Evolutionary conservation across 441 rosid species (phyloP), one percentile per base, ranked within the genome.

Genomic region (Arabidopsis lyrata): DNA sequence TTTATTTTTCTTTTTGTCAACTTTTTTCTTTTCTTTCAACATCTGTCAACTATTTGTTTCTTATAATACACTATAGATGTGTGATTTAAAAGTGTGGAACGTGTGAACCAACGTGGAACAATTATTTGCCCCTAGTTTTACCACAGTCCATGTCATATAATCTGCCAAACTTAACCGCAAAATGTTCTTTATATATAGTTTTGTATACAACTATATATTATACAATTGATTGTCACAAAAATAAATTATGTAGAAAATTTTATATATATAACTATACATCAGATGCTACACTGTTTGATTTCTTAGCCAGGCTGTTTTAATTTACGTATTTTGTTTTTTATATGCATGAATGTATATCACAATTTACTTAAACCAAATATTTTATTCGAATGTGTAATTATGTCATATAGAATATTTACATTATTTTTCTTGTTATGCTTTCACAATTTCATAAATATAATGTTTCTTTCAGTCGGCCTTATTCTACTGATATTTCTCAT

Each of bases 161-260:
- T 41, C 39, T 73, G 64, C 77, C 77, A 73, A 73, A 73, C 36
- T 34, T 55, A 47, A 64, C 77, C 71, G 65, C 65, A n/a, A 10
- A 42, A 45, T 3, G 45, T 24, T 16, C 6, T 11, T n/a, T n/a
- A n/a, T n/a, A n/a, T 6, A 5, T 20, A 15, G 2, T 48, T n/a
- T 8, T 55, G 27, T 18, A 48, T 4, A 18, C 13, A 8, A 18
- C 53, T 42, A 8, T 16, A 24, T 24, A 24, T 24, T 24, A 24
- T 55, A 29, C 31, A 18, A 18, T 22, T 50, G 11, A 50, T 9
- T 22, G 13, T 15, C 4, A 50, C 11, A 10, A 4, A 39, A 39
- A 45, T 24, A 24, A 24, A 24, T 24, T 24, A 24, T 24, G 27
- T 24, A 24, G 27, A 24, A 24, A 24, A 24, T 2, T 22, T 22